These are phyloP conservation scores for Misopates orontium DNA, from an alignment of 257 asterid genomes.

Conservation along the genomic window DNA sequence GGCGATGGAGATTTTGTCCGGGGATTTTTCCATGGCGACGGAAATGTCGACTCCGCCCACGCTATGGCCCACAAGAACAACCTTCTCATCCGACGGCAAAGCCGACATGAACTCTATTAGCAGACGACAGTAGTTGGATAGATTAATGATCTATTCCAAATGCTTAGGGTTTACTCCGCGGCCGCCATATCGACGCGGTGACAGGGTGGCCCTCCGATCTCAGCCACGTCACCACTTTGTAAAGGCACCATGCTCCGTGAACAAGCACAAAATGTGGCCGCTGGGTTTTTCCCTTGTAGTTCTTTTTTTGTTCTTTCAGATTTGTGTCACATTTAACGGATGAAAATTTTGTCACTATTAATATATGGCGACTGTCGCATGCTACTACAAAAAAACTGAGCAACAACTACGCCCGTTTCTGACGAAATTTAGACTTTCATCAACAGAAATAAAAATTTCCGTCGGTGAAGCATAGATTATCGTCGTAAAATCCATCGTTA, in stretches of 20 bases:
- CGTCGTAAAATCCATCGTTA: too few species aligned
- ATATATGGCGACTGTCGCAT: too few species aligned
- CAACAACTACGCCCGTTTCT: too few species aligned
- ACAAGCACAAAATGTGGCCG: slow-evolving; percentile 52
- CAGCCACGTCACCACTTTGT: slow-evolving; percentile 40
- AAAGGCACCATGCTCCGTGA: slow-evolving; percentile 63
- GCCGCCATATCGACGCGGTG: slow-evolving; percentile 55
- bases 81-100: slow-evolving; percentile 23
- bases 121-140: slow-evolving; percentile 38
- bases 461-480: too few species aligned
- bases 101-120: slow-evolving; percentile 39
- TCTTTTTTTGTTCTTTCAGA: too few species aligned
- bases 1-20: neutral
- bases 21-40: neutral
- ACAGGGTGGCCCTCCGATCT: slow-evolving; percentile 41
- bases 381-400: too few species aligned
- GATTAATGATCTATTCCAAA: slow-evolving; percentile 31
- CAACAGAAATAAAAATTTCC: too few species aligned
- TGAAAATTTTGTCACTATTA: too few species aligned
- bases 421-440: too few species aligned
- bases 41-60: neutral
- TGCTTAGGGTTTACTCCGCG: slow-evolving; percentile 33
- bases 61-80: neutral
- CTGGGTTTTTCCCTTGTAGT: too few species aligned
- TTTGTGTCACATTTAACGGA: too few species aligned